Evolutionary conservation across 805 yeast species (phyloP).

Genomic region (Ogataea pini): DNA sequence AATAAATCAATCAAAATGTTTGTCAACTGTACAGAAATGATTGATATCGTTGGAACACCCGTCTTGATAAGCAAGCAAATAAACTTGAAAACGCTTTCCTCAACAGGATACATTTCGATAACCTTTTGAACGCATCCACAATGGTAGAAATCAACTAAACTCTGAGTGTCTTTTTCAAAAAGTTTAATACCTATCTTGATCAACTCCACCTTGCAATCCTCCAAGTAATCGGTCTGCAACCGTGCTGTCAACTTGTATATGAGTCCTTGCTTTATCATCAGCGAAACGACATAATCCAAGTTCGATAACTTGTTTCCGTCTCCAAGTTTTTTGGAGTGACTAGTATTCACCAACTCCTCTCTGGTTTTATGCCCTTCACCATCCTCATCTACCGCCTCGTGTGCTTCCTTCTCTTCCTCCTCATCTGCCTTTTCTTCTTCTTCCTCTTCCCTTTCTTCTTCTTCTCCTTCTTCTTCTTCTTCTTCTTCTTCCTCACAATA

Average conservation of each 20-base stretch:
- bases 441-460: neutral
- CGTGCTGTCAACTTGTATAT: constrained; percentile 12
- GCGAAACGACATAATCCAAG: constrained; percentile 12
- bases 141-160: constrained; percentile 19
- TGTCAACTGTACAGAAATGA: constrained; percentile 12
- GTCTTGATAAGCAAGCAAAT: constrained; percentile 13
- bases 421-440: neutral
- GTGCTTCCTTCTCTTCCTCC: neutral
- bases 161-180: constrained; percentile 15
- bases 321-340: neutral
- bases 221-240: constrained; percentile 11
- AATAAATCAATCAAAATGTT: constrained; percentile 11
- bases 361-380: neutral
- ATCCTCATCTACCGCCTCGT: neutral
- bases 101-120: constrained; percentile 8
- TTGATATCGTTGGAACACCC: constrained; percentile 12
- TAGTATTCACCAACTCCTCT: neutral
- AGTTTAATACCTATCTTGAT: constrained; percentile 16
- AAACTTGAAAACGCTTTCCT: constrained; percentile 13
- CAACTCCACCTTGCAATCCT: constrained; percentile 18
- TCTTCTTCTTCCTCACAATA: constrained; percentile 14
- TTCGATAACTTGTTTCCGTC: neutral
- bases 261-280: constrained; percentile 14
- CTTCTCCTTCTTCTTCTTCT: constrained; percentile 5
- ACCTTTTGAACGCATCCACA: constrained; percentile 20